Percentiles rank a stretch among this genome's conserved stretches.
These are phyloP conservation scores for Westerdykella sp. DNA, from an alignment of 2,329 filamentous ascomycete species.

Conservation along the genomic window DNA sequence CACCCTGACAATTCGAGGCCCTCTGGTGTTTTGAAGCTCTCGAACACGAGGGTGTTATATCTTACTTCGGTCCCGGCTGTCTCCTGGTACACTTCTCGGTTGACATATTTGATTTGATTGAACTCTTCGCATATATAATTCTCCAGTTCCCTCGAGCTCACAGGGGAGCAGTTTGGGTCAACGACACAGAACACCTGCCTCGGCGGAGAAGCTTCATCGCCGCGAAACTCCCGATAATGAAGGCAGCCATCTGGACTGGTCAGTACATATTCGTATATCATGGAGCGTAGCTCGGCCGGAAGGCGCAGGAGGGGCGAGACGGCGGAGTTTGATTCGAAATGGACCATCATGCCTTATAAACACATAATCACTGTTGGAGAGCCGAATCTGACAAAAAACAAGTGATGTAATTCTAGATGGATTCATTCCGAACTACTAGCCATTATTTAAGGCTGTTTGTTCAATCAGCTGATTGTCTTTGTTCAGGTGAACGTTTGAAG, in stretches of 20 bases:
- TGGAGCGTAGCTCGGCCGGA: not conserved
- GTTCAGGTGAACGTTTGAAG: not conserved
- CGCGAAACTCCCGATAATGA: not conserved
- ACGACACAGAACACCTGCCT: not conserved
- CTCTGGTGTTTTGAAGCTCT: not conserved
- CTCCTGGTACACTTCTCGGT: not conserved
- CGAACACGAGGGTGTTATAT: not conserved
- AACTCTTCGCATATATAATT: not conserved
- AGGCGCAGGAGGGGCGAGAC: not conserved
- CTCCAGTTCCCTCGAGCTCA: too few species aligned
- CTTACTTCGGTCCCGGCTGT: slow-evolving; percentile 1
- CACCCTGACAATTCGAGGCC: not conserved
- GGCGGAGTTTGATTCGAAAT: not conserved
- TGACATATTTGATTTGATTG: slow-evolving; percentile 6
- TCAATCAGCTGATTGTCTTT: not conserved
- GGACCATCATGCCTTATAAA: not conserved
- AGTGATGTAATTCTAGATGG: not conserved
- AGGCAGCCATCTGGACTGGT: not conserved
- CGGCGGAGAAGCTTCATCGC: not conserved
- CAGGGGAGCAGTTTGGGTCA: too few species aligned
- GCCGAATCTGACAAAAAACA: not conserved
- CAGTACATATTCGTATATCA: not conserved
- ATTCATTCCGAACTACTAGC: not conserved
- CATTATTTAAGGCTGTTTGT: not conserved
- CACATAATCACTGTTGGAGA: not conserved